Evolutionary conservation across 2,329 filamentous ascomycete genomes (phyloP), one percentile per base, ranked within the genome.

Genomic region (Curvularia verruculosa): DNA sequence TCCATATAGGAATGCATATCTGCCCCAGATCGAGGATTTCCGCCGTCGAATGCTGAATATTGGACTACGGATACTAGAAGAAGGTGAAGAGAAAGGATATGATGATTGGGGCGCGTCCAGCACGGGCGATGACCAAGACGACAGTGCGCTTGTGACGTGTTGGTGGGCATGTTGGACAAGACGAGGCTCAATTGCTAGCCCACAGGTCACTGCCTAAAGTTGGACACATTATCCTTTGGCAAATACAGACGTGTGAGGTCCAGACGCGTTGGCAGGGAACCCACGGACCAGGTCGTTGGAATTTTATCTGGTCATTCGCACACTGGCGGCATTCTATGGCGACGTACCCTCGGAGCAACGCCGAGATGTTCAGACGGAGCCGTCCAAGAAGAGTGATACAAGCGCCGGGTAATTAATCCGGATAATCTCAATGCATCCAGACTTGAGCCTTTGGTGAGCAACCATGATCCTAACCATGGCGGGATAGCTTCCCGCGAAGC

Each of bases 1-100:
- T 41, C 94, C 94, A 0, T 81, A 92, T 52, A 83, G 95, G 36
- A 89, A 93, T 60, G 82, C 83, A 8, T 89, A 88, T 59, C 86
- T 86, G 1, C 78, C 83, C 37, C 86, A 96, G 58, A 81, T 89
- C 10, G 75, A 81, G 5, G 81, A 85, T 12, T 88, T 97, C 64
- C 83, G 83, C 40, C 73, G 80, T 8, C 80, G 82, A 23, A 88
- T 97, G 86, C 68, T 72, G 8, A 74, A 77, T 2, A 77, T 85
- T 15, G 84, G 78, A 31, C 78, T 83, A 75, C 80, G 71, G 10
- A 67, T 87, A 2, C 64, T 89, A 1, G 81, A 86, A 18, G 84
- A 90, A 68, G 86, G 86, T 6, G 80, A 84, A 55, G 83, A 92
- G 41, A 80, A 79, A 5, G 89, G 88, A 9, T 83, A 85, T 66